Evolutionary conservation across 192 early-diverging fungal genomes (phyloP), one percentile per base, ranked within the genome.

Genomic region (Umbelopsis sp.): DNA sequence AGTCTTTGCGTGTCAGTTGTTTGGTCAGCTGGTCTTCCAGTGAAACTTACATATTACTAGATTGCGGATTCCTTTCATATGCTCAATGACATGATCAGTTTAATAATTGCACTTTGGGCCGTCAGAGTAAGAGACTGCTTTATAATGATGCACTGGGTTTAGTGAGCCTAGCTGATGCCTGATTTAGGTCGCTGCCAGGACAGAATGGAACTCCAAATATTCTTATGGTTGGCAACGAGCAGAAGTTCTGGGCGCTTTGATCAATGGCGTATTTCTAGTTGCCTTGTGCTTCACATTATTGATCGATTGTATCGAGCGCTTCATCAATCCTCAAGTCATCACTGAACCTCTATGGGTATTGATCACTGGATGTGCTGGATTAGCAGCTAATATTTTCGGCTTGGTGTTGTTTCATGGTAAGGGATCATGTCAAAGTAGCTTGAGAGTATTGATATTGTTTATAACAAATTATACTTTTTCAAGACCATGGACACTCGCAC

Each of bases 61-160:
- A 82, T 97, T 44, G 94, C 94, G 1, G 95, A 97, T 81, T 91
- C 91, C 21, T 97, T 94, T 86, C 95, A 97, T 78, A 95, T 96
- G 94, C 80, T 95, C 49, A 91, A 89, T 53, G 95, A 94, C 81
- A 81, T 95, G 7, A 73, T 95, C 15, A 85, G 87, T 50, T 84
- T 93, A 69, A 71, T 89, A 35, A 89, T 97, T 55, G 94, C 91
- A 16, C 83, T 92, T n/a, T 92, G 88, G 80, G 95, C 95, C 48
- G 89, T 93, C 48, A 72, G 74, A 44, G 75, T 87, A 85, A 76
- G 81, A 73, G 25, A 30, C 27, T 30, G 21, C 30, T 58, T 10
- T 48, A 46, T 23, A n/a, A 3, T 13, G 8, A 52, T 71, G 16
- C 33, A 12, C 27, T 46, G 6, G 4, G 37, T 0, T 25, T 22